Base-by-base conservation (phyloP, 306 rosid genomes). In the Lagenaria siceraria region DNA sequence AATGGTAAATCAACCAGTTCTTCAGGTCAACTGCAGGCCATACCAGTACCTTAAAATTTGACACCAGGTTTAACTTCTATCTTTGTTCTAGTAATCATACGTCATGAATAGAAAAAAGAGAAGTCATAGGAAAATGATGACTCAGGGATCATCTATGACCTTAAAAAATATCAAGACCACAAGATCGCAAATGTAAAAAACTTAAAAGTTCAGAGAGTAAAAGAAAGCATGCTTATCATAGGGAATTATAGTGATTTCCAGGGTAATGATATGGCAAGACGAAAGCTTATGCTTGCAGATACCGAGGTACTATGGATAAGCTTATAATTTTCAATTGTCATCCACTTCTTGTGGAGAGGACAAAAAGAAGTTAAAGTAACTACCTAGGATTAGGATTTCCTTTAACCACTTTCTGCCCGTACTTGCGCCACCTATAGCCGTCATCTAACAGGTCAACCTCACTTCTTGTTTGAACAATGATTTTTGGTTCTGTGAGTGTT, bases 331-430 rank as follows among this genome's bases (percentile, higher is more conserved):
- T 38, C 10, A 38, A 38, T 38, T 38, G 42, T 38, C 9, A 38
- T 38, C 42, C 42, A 38, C 42, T 38, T 38, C 8, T 43, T 11
- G 10, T 43, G 14, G 49, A 43, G 49, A 29, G 8, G 35, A 68
- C 6, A 81, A 81, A 6, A 61, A 69, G 77, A 75, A 40, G 48
- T 65, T 77, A 27, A 25, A 79, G 78, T 72, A 59, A n/a, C 66
- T 82, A 96, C 99, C 99, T 96, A 36, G 99, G 99, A 82, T 96
- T 90, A 85, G 98, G 97, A 80, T 96, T 96, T 80, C 99, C 99
- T 84, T 96, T 96, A 46, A 96, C 99, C 79, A 96, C 95, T 85
- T 96, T 96, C 80, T 96, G 99, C 35, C 99, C 99, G 72, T 92
- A 96, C 85, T 95, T 95, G 78, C 98, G 89, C 98, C 98, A 95